Evolutionary conservation across 164 flowering plant genomes (phyloP).

Genomic region (Santalum album): DNA sequence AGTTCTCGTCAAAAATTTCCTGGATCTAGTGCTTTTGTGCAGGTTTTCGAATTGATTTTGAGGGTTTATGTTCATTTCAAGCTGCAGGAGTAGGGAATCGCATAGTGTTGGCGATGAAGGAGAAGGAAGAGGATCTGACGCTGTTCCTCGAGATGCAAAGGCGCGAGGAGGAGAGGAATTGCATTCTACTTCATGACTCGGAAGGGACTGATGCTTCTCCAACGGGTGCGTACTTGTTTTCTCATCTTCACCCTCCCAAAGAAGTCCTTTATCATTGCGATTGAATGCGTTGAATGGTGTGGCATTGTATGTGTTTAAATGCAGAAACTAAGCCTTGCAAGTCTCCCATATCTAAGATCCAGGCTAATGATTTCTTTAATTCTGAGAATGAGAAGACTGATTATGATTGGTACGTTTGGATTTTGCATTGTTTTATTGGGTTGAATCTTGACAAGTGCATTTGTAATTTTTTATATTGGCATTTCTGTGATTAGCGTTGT

Average conservation of each 20-base stretch:
- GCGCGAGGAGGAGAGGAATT: background rate
- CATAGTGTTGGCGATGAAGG: background rate
- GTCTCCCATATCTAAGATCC: background rate
- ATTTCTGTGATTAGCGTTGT: no score
- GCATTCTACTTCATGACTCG: background rate
- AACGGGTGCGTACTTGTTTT: background rate
- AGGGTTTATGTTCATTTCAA: background rate
- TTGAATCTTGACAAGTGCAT: no score
- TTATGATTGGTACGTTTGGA: background rate
- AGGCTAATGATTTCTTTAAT: background rate
- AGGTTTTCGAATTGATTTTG: no score
- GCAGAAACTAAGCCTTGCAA: background rate
- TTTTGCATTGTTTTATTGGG: no score
- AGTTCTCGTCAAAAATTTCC: no score
- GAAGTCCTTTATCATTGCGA: no score
- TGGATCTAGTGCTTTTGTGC: no score
- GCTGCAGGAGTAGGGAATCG: background rate
- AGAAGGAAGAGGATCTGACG: background rate
- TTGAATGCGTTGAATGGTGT: no score
- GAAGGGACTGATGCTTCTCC: background rate
- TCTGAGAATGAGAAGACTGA: background rate
- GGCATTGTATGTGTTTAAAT: background rate
- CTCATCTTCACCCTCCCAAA: no score
- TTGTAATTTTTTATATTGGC: no score
- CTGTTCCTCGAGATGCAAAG: background rate